These are phyloP conservation scores for Globisporangium apiculatum DNA, from an alignment of 352 stramenopile species.

Conservation along the genomic window DNA sequence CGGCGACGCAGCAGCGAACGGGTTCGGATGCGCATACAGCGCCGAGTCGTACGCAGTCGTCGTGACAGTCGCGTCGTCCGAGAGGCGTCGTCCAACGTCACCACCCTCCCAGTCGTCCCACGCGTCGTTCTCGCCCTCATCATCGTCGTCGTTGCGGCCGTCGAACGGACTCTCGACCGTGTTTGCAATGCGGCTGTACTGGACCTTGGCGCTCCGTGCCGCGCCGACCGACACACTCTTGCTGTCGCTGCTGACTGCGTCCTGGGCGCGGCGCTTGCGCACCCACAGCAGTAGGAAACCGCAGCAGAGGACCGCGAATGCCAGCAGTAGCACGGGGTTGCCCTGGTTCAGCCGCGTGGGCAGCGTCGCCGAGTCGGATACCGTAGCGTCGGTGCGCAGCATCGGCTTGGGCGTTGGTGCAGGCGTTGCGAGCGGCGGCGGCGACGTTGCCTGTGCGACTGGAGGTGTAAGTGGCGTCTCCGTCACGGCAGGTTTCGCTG, in stretches of 20 bases:
- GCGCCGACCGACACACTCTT: constrained; percentile 6
- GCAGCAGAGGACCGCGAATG: constrained; percentile 37
- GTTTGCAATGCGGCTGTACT: constrained; percentile 69
- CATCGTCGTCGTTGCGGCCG: constrained; percentile 32
- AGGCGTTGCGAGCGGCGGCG: not conserved
- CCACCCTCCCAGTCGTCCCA: constrained; percentile 72
- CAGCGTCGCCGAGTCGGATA: constrained; percentile 13
- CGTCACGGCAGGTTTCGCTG: not conserved
- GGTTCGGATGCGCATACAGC: constrained; percentile 33
- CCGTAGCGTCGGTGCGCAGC: constrained; percentile 21
- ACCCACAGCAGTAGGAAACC: constrained; percentile 51
- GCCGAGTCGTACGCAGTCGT: constrained; percentile 20
- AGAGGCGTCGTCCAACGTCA: constrained; percentile 10
- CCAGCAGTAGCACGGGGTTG: constrained; percentile 38
- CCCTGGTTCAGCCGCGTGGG: constrained; percentile 28
- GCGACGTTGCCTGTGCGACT: not conserved
- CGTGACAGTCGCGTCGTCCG: constrained; percentile 12
- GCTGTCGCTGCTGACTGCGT: not conserved
- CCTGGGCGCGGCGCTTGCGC: constrained; percentile 31
- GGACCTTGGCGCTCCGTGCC: constrained; percentile 21
- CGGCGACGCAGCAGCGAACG: constrained; percentile 21
- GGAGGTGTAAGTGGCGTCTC: not conserved
- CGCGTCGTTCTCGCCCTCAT: constrained; percentile 40
- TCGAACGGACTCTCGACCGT: constrained; percentile 37
- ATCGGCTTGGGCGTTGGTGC: constrained; percentile 21